Evolutionary conservation across 495 filamentous ascomycete species (phyloP).

Genomic region (Xylaria intraflava): DNA sequence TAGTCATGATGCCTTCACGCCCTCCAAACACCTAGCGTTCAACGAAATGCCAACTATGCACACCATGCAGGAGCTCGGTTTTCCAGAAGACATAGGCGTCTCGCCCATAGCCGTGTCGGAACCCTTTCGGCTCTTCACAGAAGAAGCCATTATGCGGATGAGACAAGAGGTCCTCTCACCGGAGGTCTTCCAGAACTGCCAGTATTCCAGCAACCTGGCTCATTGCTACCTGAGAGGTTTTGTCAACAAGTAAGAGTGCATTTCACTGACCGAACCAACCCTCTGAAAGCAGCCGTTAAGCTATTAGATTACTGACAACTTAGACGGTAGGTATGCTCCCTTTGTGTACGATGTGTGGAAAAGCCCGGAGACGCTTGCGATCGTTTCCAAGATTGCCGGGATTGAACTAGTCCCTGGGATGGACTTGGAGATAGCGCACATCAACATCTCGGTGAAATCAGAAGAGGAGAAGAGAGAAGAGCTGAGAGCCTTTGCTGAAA

Average conservation of each 20-base stretch:
- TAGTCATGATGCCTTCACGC: conserved; percentile 23
- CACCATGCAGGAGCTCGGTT: conserved; percentile 56
- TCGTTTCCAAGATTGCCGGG: conserved; percentile 67
- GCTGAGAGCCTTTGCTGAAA: conserved; percentile 18
- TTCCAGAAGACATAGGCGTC: conserved; percentile 49
- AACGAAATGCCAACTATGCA: conserved; percentile 44
- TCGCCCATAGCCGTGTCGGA: conserved; percentile 64
- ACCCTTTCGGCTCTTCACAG: conserved; percentile 66
- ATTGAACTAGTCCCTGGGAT: conserved; percentile 63
- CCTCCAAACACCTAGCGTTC: conserved; percentile 51
- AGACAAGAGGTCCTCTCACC: conserved; percentile 57
- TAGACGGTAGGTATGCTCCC: conserved; percentile 28
- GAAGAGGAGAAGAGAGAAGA: conserved; percentile 40
- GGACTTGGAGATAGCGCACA: conserved; percentile 68
- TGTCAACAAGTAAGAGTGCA: conserved; percentile 52
- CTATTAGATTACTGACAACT: conserved; percentile 4
- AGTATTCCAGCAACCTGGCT: conserved; percentile 58
- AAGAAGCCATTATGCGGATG: conserved; percentile 59
- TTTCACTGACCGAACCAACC: too few relatives aligned
- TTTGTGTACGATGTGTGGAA: conserved; percentile 70
- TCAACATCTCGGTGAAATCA: conserved; percentile 60
- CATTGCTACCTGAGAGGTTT: conserved; percentile 63
- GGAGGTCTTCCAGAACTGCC: conserved; percentile 59
- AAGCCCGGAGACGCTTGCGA: conserved; percentile 53
- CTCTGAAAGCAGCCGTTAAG: too few relatives aligned